Percentiles rank a stretch among this genome's conserved stretches.
Conservation (phyloP, 768 basidiomycete genomes). For the Hygrocybe coccinea region DNA sequence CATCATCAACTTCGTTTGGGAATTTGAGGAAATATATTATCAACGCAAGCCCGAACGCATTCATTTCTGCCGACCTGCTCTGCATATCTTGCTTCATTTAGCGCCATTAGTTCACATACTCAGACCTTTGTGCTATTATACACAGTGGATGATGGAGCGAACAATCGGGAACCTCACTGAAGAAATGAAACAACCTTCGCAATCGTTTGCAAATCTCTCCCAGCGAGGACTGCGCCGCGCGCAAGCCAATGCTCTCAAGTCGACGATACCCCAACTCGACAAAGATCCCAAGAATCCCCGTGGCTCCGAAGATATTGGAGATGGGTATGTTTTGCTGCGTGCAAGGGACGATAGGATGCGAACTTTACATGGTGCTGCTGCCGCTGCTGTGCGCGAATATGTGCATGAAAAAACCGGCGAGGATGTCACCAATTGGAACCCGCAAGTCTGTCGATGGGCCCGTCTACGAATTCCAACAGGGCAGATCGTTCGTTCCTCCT, state of each 20-base stretch:
- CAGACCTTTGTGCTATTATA: not conserved
- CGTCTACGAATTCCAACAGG: constrained; percentile 20
- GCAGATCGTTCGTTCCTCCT: constrained; percentile 17
- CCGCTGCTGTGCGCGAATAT: constrained; percentile 18
- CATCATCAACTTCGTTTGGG: not conserved
- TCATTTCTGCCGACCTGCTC: not conserved
- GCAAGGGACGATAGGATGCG: not conserved
- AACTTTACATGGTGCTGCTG: not conserved
- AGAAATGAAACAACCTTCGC: constrained; percentile 4
- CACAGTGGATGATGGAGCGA: constrained; percentile 4
- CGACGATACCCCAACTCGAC: not conserved
- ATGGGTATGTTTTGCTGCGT: constrained; percentile 1
- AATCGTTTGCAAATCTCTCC: constrained; percentile 3
- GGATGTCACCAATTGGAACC: constrained; percentile 11
- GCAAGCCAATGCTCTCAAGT: not conserved
- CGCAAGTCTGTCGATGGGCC: constrained; percentile 18
- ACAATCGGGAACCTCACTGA: constrained; percentile 2
- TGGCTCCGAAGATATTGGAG: not conserved
- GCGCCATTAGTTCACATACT: not conserved
- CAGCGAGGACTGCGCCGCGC: not conserved
- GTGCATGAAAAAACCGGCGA: not conserved
- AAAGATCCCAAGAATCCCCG: constrained; percentile 8
- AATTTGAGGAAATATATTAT: too few species aligned
- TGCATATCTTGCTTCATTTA: constrained; percentile 3
- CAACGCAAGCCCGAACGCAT: too few species aligned